phyloP scores from a whole-genome alignment of 106 monocot genomes.

The Agapanthus africanus region DNA sequence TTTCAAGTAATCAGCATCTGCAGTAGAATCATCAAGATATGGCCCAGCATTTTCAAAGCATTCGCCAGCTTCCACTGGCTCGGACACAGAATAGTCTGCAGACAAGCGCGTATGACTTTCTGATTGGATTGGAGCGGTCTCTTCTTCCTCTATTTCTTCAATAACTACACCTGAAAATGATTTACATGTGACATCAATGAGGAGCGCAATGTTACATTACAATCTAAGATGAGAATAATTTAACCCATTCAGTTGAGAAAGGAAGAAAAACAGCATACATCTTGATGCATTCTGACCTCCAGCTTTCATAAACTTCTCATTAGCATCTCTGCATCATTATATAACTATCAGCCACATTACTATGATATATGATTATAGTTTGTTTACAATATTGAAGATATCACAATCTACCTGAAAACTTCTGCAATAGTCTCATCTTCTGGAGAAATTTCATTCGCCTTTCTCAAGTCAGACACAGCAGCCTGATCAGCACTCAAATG shows the following conservation, averaged over 20 bases:
- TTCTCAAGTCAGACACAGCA: conserved; percentile 67
- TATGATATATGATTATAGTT: background rate
- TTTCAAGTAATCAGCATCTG: conserved; percentile 23
- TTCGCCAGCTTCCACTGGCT: conserved; percentile 28
- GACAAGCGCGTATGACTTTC: conserved; percentile 18
- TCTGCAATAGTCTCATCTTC: conserved; percentile 93
- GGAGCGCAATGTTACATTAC: background rate
- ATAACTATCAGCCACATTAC: background rate
- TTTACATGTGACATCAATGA: background rate
- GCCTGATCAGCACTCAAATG: conserved; percentile 35
- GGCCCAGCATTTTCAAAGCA: conserved; percentile 16
- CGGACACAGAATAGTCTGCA: conserved; percentile 23
- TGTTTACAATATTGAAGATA: background rate
- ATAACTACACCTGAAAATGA: conserved; percentile 50
- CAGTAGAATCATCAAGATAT: conserved; percentile 6
- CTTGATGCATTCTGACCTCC: conserved; percentile 11
- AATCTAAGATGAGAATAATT: background rate
- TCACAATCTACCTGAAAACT: conserved; percentile 44
- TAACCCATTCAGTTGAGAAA: background rate
- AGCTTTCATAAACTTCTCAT: conserved; percentile 42
- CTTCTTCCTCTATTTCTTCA: conserved; percentile 80
- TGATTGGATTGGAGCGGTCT: conserved; percentile 17
- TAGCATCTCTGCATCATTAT: conserved; percentile 50
- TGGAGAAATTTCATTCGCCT: conserved; percentile 70
- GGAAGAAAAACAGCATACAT: conserved; percentile 19